Percentiles rank a stretch among this genome's conserved stretches.
These are phyloP conservation scores for Immersiporthe knoxdaviesiana DNA, from an alignment of 2,329 filamentous ascomycete species.

Conservation along the genomic window DNA sequence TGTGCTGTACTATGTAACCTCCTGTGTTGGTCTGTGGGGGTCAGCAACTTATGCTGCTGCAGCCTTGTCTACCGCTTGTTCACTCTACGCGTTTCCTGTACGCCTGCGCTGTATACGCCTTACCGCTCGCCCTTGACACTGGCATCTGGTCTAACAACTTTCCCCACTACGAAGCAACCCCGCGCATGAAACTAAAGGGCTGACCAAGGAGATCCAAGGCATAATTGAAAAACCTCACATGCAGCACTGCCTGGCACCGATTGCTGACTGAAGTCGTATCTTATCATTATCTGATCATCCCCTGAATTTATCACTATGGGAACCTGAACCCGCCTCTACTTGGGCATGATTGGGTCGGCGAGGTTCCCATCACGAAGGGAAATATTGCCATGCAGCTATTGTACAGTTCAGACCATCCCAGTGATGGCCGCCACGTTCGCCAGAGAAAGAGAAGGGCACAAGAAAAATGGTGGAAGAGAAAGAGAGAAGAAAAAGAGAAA, in stretches of 20 bases:
- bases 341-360: neutral
- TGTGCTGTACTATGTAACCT: neutral
- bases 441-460: neutral
- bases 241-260: neutral
- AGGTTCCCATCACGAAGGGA: neutral
- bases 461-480: slow-evolving; percentile 5
- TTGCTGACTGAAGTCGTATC: neutral
- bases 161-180: neutral
- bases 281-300: neutral
- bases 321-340: neutral
- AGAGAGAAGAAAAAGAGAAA: neutral
- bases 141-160: neutral
- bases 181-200: neutral
- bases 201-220: neutral
- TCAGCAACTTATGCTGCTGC: neutral
- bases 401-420: neutral
- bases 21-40: neutral
- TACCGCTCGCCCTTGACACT: neutral
- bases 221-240: neutral
- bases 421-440: neutral
- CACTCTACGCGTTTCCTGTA: neutral
- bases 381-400: neutral
- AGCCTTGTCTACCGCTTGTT: neutral
- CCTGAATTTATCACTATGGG: neutral
- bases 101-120: neutral